Evolutionary conservation across 768 basidiomycete genomes (phyloP), one percentile per base, ranked within the genome.

Genomic region (Ramaria sp.): DNA sequence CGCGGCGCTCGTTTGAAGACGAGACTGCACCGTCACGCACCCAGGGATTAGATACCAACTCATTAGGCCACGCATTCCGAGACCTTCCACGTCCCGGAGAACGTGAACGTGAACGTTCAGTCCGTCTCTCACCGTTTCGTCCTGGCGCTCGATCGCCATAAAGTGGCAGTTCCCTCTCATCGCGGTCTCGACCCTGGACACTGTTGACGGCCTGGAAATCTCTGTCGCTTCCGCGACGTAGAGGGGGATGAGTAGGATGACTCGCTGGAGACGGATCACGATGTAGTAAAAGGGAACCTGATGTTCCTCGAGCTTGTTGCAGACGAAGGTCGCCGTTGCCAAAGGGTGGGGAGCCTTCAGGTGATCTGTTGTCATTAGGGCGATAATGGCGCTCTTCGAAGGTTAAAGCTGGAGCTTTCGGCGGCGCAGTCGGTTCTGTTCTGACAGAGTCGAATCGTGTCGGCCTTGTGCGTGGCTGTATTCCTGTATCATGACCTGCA

Each of bases 371-470:
- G 24, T 62, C 71, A 20, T 64, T 71, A 32, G 82, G 81, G 47
- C 81, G 77, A 64, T 85, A 85, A 64, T 83, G 80, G 27, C 83
- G 76, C 63, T 84, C 83, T 55, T 76, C 70, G 53, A 75, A 79
- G 16, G 78, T 74, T 53, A 83, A 71, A 20, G 55, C 60, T 18
- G 45, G 56, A 13, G 48, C 25, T 1, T 55, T 32, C 16, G 59
- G 54, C 15, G 60, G 59, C 60, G 57, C 37, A 50, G 56, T 59
- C 20, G 50, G 52, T 42, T 69, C 69, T 25, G 61, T 39, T 13
- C 63, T 65, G 61, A 65, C 63, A 62, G 62, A 52, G 61, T 65
- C 66, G 60, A 64, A 58, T 27, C 55, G 56, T 16, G 56, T 32
- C 30, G 48, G 30, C n/a, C 48, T 22, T 20, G 13, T 50, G 34